Conservation (phyloP, 306 rosid genomes). For the Quercus cerris region DNA sequence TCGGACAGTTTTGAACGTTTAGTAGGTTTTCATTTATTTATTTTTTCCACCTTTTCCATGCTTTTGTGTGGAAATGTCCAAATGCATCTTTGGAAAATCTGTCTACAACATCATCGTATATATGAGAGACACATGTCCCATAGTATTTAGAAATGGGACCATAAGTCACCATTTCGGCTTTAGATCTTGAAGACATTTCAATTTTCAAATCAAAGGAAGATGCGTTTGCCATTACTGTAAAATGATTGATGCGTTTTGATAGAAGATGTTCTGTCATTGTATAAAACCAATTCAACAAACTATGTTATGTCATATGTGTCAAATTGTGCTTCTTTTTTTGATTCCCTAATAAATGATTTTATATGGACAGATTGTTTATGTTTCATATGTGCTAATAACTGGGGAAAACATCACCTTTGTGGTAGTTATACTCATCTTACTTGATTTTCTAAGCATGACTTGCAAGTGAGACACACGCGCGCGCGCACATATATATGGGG, state of each 20-base stretch:
- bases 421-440: too few relatives aligned
- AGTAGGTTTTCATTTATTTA: not conserved
- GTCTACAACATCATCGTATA: constrained; percentile 3
- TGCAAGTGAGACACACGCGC: too few relatives aligned
- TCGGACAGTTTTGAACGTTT: not conserved
- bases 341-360: not conserved
- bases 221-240: constrained; percentile 13
- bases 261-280: not conserved
- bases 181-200: constrained; percentile 6
- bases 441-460: too few relatives aligned
- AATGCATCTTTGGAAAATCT: not conserved
- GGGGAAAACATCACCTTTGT: too few relatives aligned
- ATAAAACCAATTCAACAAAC: constrained; percentile 10
- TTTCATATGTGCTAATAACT: too few relatives aligned
- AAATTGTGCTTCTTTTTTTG: not conserved
- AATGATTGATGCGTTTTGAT: constrained; percentile 17
- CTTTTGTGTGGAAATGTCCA: not conserved
- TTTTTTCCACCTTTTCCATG: not conserved
- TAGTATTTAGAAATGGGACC: not conserved
- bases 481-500: too few relatives aligned
- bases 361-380: too few relatives aligned
- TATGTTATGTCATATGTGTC: constrained; percentile 7
- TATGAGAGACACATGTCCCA: constrained; percentile 30
- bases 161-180: constrained; percentile 33
- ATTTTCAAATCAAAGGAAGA: constrained; percentile 17